Evolutionary conservation across 768 basidiomycete species (phyloP).

Genomic region (Strobilomyces echinocephalus): DNA sequence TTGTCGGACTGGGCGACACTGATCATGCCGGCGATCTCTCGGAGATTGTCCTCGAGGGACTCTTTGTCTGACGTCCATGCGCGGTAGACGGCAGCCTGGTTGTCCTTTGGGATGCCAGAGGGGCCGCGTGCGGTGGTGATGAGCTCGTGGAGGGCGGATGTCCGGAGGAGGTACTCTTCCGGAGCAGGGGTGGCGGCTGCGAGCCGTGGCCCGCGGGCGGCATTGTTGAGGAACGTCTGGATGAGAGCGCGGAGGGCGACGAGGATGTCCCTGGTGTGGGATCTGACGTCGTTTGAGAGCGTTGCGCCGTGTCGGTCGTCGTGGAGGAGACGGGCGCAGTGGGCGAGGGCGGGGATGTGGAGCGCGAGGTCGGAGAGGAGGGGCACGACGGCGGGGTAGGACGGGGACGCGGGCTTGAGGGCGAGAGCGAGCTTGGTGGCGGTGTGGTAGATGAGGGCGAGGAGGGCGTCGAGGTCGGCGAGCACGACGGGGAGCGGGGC

Average conservation of each 20-base stretch:
- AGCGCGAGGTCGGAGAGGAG: constrained; percentile 52
- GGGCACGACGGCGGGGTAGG: constrained; percentile 45
- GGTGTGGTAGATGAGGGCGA: constrained; percentile 51
- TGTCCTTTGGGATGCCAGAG: constrained; percentile 50
- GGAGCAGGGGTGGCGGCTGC: constrained; percentile 11
- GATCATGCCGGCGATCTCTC: constrained; percentile 55
- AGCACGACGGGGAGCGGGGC: constrained; percentile 36
- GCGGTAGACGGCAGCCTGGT: constrained; percentile 52
- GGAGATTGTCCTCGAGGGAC: constrained; percentile 55
- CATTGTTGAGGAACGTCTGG: constrained; percentile 39
- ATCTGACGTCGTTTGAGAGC: constrained; percentile 41
- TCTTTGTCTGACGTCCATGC: constrained; percentile 48
- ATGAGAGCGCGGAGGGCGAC: constrained; percentile 41
- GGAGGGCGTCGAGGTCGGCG: constrained; percentile 53
- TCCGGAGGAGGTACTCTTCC: constrained; percentile 52
- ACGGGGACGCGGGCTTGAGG: constrained; percentile 53
- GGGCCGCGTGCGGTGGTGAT: constrained; percentile 47
- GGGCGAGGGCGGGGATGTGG: constrained; percentile 45
- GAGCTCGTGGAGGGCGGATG: constrained; percentile 57
- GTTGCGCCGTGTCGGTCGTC: constrained; percentile 40
- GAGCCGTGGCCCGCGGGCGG: constrained; percentile 18
- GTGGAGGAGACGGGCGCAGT: constrained; percentile 45
- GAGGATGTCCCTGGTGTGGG: constrained; percentile 39
- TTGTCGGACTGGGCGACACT: constrained; percentile 34
- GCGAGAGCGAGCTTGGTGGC: constrained; percentile 61